Evolutionary conservation across 345 rosid species (phyloP), one percentile per base, ranked within the genome.

Genomic region (Ceriops tagal): DNA sequence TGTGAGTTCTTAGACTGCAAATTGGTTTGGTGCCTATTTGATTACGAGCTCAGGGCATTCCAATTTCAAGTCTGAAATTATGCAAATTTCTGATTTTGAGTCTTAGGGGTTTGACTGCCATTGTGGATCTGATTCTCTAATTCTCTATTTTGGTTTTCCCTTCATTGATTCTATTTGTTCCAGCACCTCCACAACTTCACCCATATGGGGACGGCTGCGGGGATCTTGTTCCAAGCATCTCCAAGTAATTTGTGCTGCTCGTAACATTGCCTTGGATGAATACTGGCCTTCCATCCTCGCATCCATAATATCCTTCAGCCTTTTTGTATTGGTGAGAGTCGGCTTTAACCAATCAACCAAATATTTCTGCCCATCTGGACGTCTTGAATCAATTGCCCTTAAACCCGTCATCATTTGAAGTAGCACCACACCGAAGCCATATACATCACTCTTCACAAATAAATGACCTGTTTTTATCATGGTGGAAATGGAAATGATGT

Each of bases 381-480:
- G 80, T 24, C 20, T 76, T 0, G n/a, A 30, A 49, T 89, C 87
- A 1, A 85, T 53, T n/a, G 85, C 81, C 67, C 87, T 73, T 64
- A 76, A 57, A 56, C 93, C 91, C 2, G 87, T 82, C 77, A 89
- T 22, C 58, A 83, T 18, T 68, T 89, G 89, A 1, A 89, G 82
- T 65, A 89, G 78, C 71, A 89, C 86, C 21, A 86, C 89, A 0
- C 89, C 91, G 13, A 86, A 86, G 13, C 91, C 84, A 24, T 83
- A 89, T 34, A 89, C 91, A 69, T 89, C 93, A 47, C 93, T 86
- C 74, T 86, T 85, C 61, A 88, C 88, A 16, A 82, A 85, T 27
- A 89, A 61, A 78, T 85, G 89, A 43, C 89, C 88, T 85, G 77
- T 63, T 60, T 15, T 24, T 24, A 46, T 49, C 4, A 43, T 43